phyloP scores from a whole-genome alignment of 768 basidiomycete genomes.

The Boletus edulis region DNA sequence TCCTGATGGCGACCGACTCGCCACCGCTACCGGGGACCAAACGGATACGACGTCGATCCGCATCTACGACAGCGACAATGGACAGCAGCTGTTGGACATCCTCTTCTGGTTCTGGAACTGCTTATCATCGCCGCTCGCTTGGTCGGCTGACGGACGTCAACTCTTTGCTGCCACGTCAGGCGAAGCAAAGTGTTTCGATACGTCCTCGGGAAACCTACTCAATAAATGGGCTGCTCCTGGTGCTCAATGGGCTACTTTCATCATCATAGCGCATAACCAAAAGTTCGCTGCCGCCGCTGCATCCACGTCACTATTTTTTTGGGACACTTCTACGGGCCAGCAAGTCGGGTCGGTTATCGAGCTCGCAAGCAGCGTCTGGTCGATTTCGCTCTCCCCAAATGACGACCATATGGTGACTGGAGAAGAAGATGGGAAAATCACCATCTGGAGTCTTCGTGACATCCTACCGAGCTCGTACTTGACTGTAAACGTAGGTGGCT shows the following conservation, averaged over 20 bases:
- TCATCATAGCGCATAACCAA: too few relatives aligned
- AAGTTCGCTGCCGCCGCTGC: too few relatives aligned
- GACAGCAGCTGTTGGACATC: neutral
- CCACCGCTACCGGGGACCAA: neutral
- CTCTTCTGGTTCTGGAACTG: neutral
- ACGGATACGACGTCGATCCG: neutral
- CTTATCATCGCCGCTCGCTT: neutral
- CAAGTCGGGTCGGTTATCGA: neutral
- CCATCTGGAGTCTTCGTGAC: neutral
- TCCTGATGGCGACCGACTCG: too few relatives aligned
- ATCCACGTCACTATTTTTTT: neutral
- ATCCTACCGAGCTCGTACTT: slow-evolving; percentile 2
- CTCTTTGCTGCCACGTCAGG: neutral
- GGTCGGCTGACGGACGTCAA: neutral
- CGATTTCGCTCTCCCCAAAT: too few relatives aligned
- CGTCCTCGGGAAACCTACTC: neutral
- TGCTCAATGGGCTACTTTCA: too few relatives aligned
- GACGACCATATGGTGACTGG: neutral
- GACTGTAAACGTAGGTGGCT: neutral
- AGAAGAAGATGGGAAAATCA: neutral
- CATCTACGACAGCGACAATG: neutral
- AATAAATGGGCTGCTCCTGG: too few relatives aligned
- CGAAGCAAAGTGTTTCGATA: neutral
- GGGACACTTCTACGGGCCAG: neutral
- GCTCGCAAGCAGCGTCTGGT: neutral